These are phyloP conservation scores for Pleurotus platypus DNA, from an alignment of 768 basidiomycete genomes.

Conservation along the genomic window DNA sequence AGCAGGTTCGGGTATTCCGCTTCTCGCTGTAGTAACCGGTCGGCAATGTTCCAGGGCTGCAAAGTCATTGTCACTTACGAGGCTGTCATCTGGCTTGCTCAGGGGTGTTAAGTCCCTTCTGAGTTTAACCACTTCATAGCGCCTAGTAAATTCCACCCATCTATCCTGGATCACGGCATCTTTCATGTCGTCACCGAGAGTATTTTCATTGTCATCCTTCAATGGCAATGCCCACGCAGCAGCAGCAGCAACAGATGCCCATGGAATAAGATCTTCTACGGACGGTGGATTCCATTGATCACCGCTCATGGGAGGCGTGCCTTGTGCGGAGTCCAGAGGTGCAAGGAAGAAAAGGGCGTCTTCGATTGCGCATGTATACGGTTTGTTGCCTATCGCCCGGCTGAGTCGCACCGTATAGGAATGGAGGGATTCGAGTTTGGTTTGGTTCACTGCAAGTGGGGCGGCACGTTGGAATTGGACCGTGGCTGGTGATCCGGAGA, in stretches of 20 bases:
- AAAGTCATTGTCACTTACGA: constrained; percentile 38
- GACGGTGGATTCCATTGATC: constrained; percentile 21
- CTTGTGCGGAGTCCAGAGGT: constrained; percentile 47
- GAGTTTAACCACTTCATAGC: constrained; percentile 56
- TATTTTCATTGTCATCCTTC: constrained; percentile 28
- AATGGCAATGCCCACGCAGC: constrained; percentile 51
- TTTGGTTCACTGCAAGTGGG: constrained; percentile 45
- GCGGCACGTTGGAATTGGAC: constrained; percentile 44
- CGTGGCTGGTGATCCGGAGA: constrained; percentile 38
- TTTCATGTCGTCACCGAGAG: constrained; percentile 41
- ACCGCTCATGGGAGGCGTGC: constrained; percentile 18
- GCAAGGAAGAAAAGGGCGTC: constrained; percentile 65
- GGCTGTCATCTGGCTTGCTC: constrained; percentile 63
- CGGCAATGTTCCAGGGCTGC: not conserved
- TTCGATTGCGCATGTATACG: constrained; percentile 50
- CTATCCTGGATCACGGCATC: constrained; percentile 77
- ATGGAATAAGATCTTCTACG: constrained; percentile 50
- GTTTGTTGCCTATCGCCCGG: constrained; percentile 65
- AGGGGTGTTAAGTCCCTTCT: constrained; percentile 69
- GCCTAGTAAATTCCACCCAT: constrained; percentile 69
- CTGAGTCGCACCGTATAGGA: constrained; percentile 62
- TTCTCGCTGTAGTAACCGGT: constrained; percentile 46
- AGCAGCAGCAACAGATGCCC: constrained; percentile 59
- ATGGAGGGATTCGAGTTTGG: constrained; percentile 45
- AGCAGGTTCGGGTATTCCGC: constrained; percentile 55